phyloP scores from a whole-genome alignment of 495 filamentous ascomycete species.

The Penicillium soppii region DNA sequence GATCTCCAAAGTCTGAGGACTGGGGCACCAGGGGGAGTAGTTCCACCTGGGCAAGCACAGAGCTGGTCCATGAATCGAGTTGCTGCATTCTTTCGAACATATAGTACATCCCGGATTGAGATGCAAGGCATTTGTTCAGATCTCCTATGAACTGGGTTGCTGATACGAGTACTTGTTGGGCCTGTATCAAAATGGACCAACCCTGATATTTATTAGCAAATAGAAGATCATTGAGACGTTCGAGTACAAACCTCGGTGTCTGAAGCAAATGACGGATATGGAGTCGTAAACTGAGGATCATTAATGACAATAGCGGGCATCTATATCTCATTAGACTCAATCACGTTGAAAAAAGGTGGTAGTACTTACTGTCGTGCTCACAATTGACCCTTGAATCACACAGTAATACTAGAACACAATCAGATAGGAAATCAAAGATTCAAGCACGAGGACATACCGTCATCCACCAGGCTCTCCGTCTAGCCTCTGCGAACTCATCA shows the following conservation, averaged over 20 bases:
- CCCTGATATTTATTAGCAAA: slow-evolving; percentile 33
- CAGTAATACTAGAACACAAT: slow-evolving; percentile 49
- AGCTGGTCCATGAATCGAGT: slow-evolving; percentile 51
- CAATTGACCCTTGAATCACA: slow-evolving; percentile 59
- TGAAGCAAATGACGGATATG: slow-evolving; percentile 49
- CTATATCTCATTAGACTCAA: slow-evolving; percentile 26
- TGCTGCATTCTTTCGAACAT: slow-evolving; percentile 56
- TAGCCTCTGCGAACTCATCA: slow-evolving; percentile 53
- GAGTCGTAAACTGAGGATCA: slow-evolving; percentile 56
- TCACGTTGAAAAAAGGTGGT: background rate
- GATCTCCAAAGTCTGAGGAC: slow-evolving; percentile 40
- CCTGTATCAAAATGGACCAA: slow-evolving; percentile 55
- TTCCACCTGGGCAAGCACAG: slow-evolving; percentile 48
- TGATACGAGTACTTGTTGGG: slow-evolving; percentile 56
- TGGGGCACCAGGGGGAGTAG: slow-evolving; percentile 37
- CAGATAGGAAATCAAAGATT: slow-evolving; percentile 2
- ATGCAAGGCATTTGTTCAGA: slow-evolving; percentile 41
- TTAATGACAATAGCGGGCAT: slow-evolving; percentile 54
- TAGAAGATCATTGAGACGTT: background rate
- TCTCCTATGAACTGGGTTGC: slow-evolving; percentile 58
- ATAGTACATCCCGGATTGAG: slow-evolving; percentile 39
- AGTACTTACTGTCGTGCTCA: slow-evolving; percentile 54
- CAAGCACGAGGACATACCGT: slow-evolving; percentile 35
- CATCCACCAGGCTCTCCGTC: slow-evolving; percentile 63
- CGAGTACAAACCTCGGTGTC: slow-evolving; percentile 50